phyloP scores from a whole-genome alignment of 495 filamentous ascomycete species.

The Chaetomium tenue region DNA sequence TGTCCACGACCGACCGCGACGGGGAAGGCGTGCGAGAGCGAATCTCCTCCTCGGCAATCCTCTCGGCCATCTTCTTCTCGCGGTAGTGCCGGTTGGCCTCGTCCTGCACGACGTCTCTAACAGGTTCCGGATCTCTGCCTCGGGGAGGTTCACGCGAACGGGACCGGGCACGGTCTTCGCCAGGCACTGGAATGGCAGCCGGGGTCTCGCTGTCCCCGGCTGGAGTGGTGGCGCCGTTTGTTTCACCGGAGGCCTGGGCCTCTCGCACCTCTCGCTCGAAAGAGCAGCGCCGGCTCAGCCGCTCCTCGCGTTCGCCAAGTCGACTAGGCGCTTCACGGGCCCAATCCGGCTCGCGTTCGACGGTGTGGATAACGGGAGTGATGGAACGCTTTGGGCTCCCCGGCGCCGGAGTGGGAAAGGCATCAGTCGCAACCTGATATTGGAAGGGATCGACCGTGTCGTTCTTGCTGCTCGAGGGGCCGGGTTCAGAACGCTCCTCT shows the following conservation, averaged over 20 bases:
- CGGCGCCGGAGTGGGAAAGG: conserved; percentile 43
- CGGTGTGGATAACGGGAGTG: conserved; percentile 45
- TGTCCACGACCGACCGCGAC: conserved; percentile 49
- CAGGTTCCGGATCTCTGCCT: conserved; percentile 32
- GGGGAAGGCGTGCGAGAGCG: conserved; percentile 47
- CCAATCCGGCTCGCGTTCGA: conserved; percentile 45
- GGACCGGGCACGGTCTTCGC: conserved; percentile 26
- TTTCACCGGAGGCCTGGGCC: conserved; percentile 36
- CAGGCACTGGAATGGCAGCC: conserved; percentile 39
- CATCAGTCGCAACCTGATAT: conserved; percentile 50
- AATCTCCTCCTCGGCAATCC: conserved; percentile 47
- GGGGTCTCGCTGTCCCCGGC: conserved; percentile 38
- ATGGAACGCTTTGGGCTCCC: conserved; percentile 37
- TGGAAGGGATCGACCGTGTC: conserved; percentile 49
- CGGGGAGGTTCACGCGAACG: conserved; percentile 16
- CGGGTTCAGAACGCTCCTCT: not conserved
- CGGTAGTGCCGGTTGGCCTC: conserved; percentile 54
- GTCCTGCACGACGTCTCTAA: conserved; percentile 46
- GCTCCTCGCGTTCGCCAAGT: conserved; percentile 26
- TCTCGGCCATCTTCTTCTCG: conserved; percentile 48
- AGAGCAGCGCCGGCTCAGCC: conserved; percentile 43
- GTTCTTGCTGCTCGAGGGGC: conserved; percentile 26
- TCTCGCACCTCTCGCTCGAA: conserved; percentile 43
- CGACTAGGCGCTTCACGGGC: not conserved
- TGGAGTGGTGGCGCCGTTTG: conserved; percentile 41